Evolutionary conservation across 2,329 filamentous ascomycete species (phyloP).

Genomic region (Sarocladiaceae sp.): DNA sequence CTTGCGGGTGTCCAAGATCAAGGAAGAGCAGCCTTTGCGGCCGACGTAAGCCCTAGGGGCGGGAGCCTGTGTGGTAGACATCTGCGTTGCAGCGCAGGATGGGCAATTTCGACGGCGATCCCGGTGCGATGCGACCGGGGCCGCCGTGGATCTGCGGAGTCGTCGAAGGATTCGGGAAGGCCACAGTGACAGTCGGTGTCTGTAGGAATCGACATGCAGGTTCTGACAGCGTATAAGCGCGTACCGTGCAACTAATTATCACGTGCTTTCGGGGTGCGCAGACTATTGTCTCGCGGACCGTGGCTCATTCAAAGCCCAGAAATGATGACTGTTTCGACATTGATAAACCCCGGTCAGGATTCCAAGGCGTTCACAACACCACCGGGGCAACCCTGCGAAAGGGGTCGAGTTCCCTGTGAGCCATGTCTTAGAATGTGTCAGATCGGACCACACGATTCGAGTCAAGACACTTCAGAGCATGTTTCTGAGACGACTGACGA

Average conservation of each 20-base stretch:
- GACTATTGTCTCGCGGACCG: too few species aligned
- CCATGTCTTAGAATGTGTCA: conserved; percentile 7
- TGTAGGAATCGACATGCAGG: too few species aligned
- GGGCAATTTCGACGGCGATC: conserved; percentile 9
- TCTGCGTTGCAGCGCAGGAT: not conserved
- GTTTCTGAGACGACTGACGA: not conserved
- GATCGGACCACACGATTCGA: conserved; percentile 9
- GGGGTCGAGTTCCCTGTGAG: not conserved
- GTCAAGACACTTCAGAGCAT: conserved; percentile 1
- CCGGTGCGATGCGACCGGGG: conserved; percentile 3
- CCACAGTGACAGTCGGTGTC: not conserved
- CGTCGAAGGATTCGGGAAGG: conserved; percentile 8
- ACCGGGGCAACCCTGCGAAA: not conserved
- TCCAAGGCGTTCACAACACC: not conserved
- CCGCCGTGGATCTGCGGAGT: conserved; percentile 9
- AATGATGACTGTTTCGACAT: too few species aligned
- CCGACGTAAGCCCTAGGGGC: not conserved
- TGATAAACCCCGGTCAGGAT: not conserved
- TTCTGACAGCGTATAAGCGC: not conserved
- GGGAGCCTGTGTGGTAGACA: not conserved
- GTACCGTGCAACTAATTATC: not conserved
- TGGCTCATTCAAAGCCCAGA: too few species aligned
- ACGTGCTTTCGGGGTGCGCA: not conserved
- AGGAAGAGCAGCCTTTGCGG: too few species aligned
- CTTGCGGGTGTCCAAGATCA: too few species aligned